Evolutionary conservation across 352 stramenopile genomes (phyloP), one percentile per base, ranked within the genome.

Genomic region (Phytophthora europaea): DNA sequence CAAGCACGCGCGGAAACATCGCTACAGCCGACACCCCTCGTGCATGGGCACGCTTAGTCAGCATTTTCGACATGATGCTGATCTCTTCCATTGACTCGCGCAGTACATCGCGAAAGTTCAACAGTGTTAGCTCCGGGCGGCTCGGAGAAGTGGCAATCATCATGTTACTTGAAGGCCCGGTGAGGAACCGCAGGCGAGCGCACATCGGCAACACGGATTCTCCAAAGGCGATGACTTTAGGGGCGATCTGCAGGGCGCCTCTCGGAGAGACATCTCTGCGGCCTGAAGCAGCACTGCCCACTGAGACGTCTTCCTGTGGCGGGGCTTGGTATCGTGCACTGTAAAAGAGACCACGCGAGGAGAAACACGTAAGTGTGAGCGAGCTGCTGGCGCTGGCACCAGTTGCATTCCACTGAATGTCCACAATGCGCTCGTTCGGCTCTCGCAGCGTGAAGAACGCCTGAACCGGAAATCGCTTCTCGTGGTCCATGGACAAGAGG

Each of bases 401-500:
- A 1, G 79, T 72, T 1, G 75, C 61, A 51, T 75, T 90, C 87
- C 87, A 94, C 50, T 85, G 78, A 40, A 88, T 85, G 57, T 93
- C 87, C 6, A 93, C 69, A 2, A 90, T 59, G 6, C 43, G 65
- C 36, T 94, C 87, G 22, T 60, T 73, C 2, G 68, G 28, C 13
- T 78, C 67, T 34, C 65, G 71, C 23, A 94, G 61, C 18, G 68
- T 73, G 34, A 89, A 78, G 65, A 83, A 93, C 0, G 84, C 87
- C n/a, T 90, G 54, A 0, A 90, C 79, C 0, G 65, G 72, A 45
- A 95, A 95, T n/a, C 80, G 76, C 36, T 83, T 85, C 52, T 94
- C 86, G 54, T 92, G 85, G 15, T 94, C 88, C 58, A 93, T 73
- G 8, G 85, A 93, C 3, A 94, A 6, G 7, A 94, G 48, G 47